These are phyloP conservation scores for Suillus brevipes DNA, from an alignment of 768 basidiomycete genomes.

Conservation along the genomic window DNA sequence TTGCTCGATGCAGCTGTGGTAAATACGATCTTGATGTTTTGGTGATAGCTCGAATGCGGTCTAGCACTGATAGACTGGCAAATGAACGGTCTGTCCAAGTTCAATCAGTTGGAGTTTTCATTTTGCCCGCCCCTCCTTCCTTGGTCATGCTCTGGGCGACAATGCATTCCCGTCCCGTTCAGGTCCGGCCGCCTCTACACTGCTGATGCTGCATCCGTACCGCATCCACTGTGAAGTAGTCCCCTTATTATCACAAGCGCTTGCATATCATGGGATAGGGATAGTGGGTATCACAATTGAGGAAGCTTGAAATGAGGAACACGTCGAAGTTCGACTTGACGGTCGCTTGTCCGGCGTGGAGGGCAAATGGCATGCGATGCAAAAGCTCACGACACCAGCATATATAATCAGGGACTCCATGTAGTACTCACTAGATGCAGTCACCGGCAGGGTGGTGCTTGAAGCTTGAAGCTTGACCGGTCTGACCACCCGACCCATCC, in stretches of 20 bases:
- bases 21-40: constrained; percentile 1
- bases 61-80: no score
- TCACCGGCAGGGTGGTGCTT: background rate
- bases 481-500: background rate
- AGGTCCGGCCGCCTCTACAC: no score
- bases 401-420: background rate
- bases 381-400: background rate
- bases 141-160: no score
- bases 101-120: no score
- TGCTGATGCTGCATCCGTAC: no score
- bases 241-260: background rate
- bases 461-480: no score
- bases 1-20: constrained; percentile 2
- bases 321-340: background rate
- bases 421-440: background rate
- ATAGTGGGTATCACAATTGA: background rate
- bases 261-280: background rate
- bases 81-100: no score
- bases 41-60: background rate
- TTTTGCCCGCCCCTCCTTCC: no score
- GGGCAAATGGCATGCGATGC: background rate
- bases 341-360: background rate
- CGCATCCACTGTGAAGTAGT: no score
- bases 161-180: no score
- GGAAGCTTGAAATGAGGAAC: background rate